Conservation (phyloP, 2,329 filamentous ascomycete genomes). For the Colletotrichum cereale region DNA sequence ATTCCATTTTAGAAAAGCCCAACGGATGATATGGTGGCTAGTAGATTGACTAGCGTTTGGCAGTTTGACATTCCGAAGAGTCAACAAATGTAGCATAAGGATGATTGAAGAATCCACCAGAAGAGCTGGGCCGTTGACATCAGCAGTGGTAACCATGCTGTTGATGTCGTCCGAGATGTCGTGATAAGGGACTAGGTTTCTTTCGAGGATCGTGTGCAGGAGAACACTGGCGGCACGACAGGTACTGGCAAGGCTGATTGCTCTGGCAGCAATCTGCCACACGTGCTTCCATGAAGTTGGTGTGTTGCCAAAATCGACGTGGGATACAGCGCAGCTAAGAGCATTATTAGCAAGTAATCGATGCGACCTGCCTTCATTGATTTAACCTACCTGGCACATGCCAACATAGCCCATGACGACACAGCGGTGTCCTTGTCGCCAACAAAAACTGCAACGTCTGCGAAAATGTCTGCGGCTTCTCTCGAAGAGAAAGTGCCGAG, state of each 20-base stretch:
- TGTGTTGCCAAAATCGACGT: constrained; percentile 51
- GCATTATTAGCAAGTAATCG: constrained; percentile 42
- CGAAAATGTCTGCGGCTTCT: constrained; percentile 67
- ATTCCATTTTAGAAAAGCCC: constrained; percentile 86
- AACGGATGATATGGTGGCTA: constrained; percentile 80
- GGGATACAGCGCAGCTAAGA: constrained; percentile 48
- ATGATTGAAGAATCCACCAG: constrained; percentile 84
- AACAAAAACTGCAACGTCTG: constrained; percentile 68
- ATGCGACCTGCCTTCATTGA: constrained; percentile 26
- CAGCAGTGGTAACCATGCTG: constrained; percentile 79
- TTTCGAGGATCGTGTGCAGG: constrained; percentile 75
- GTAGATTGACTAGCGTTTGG: constrained; percentile 76
- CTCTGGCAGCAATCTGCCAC: constrained; percentile 81
- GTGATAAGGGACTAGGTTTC: constrained; percentile 75
- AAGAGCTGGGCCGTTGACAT: constrained; percentile 82
- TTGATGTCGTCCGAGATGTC: constrained; percentile 77
- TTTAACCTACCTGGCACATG: constrained; percentile 77
- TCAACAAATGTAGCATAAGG: constrained; percentile 78
- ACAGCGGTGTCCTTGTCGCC: constrained; percentile 76
- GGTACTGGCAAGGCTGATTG: constrained; percentile 75
- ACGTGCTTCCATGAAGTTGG: constrained; percentile 72
- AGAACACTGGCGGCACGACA: constrained; percentile 84
- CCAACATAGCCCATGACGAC: constrained; percentile 86
- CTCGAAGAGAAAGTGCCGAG: constrained; percentile 60
- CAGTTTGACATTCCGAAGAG: constrained; percentile 74